Conservation (phyloP, 73 alveolate species). For the Blepharisma japonicum region DNA sequence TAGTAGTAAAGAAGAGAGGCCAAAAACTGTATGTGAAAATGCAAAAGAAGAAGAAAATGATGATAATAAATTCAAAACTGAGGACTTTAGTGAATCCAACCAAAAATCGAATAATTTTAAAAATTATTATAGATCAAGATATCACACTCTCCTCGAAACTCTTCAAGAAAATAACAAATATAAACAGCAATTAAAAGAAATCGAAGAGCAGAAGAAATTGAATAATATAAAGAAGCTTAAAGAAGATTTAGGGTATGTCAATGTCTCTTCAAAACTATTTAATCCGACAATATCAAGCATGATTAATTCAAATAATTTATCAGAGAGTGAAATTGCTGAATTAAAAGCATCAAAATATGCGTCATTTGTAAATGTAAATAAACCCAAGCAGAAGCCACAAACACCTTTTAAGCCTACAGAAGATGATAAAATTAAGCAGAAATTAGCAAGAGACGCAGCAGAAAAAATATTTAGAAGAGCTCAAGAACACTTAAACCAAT, state of each 20-base stretch:
- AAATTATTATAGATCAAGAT: conserved; percentile 25
- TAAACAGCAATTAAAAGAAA: conserved; percentile 27
- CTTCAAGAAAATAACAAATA: conserved; percentile 22
- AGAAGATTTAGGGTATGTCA: conserved; percentile 19
- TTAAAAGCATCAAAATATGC: conserved; percentile 23
- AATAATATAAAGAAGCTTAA: neutral
- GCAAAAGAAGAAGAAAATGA: conserved; percentile 10
- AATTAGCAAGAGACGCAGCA: conserved; percentile 35
- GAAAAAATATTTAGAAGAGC: conserved; percentile 44
- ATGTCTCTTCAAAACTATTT: conserved; percentile 15
- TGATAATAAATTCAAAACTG: neutral
- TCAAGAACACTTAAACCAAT: conserved; percentile 47
- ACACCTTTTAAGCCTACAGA: conserved; percentile 42
- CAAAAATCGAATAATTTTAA: neutral
- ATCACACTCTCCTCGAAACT: conserved; percentile 26
- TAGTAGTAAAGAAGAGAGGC: conserved; percentile 12
- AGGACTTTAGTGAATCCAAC: neutral
- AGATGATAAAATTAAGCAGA: conserved; percentile 33
- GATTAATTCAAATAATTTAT: neutral
- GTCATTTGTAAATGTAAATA: conserved; percentile 32
- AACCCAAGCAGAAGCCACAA: conserved; percentile 39
- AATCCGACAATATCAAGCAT: neutral
- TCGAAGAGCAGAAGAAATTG: conserved; percentile 21
- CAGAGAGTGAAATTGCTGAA: conserved; percentile 16
- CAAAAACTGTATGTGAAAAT: conserved; percentile 11